Evolutionary conservation across 2,329 filamentous ascomycete species (phyloP), one percentile per base, ranked within the genome.

Genomic region (Septoria petroselini): DNA sequence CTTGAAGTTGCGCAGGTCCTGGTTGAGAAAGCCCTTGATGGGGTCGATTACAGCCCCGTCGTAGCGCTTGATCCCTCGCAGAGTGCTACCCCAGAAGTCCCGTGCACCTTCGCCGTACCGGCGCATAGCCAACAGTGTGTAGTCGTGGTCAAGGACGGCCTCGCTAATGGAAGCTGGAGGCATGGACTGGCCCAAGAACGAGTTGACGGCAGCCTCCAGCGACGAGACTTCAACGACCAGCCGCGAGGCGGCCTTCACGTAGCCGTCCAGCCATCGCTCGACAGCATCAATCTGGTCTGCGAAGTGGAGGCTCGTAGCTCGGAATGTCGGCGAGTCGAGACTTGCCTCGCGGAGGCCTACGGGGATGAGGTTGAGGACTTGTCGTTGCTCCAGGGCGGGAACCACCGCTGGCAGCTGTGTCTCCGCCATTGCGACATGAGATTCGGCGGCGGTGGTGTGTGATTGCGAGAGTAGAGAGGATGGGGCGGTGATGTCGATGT

Each of bases 271-370:
- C 93, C 93, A 98, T 77, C 82, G 83, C 71, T 97, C 93, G 52
- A 97, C 80, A 48, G 83, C 79, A 58, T 97, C 93, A 63, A 95
- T 82, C 73, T 98, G 91, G 58, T 97, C 93, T 56, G 83, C 80
- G 66, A 95, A 95, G 72, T 96, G 89, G 39, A 86, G 74, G 34
- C 88, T 82, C 17, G 88, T 88, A 39, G 91, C 88, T 58, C 93
- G 88, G 70, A 97, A 97, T 29, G 91, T 94, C 19, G 93, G 93
- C 31, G 91, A 96, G 72, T 98, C 93, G 73, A 97, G 86, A 15
- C 90, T 87, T 42, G 93, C 93, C 79, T 98, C 93, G 73, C 91
- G 93, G 61, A 97, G 79, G 54, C 84, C 84, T 12, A 58, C 56
- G 48, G 53, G 56, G 18, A 58, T 57, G 40, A 58, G 49, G 46